These are phyloP conservation scores for Colletotrichum eremochloae DNA, from an alignment of 2,329 filamentous ascomycete species.

Conservation along the genomic window DNA sequence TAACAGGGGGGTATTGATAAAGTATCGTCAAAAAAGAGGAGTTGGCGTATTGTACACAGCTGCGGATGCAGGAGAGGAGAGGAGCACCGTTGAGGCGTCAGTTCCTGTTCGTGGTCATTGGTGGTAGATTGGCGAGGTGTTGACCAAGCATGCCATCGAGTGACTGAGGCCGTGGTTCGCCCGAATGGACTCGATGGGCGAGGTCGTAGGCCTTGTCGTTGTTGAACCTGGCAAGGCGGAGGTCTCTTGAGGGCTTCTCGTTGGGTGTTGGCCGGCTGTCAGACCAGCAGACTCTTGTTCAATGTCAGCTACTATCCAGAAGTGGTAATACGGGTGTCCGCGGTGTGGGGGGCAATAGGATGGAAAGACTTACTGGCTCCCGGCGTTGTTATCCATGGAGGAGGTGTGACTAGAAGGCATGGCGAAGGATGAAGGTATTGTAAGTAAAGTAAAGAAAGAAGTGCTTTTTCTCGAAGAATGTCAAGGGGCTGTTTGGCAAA, in stretches of 20 bases:
- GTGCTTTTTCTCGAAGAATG: too few relatives aligned
- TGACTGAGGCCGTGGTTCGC: not conserved
- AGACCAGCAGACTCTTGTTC: not conserved
- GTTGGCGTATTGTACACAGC: constrained; percentile 8
- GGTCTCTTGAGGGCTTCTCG: constrained; percentile 9
- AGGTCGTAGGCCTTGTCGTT: constrained; percentile 10
- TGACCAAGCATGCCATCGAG: constrained; percentile 1
- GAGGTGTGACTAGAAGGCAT: constrained; percentile 5
- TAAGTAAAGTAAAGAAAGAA: not conserved
- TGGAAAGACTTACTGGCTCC: not conserved
- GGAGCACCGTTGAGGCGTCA: not conserved
- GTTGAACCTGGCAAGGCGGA: constrained; percentile 5
- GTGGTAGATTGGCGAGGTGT: not conserved
- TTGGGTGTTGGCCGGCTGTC: not conserved
- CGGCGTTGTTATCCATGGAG: constrained; percentile 8
- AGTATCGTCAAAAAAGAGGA: not conserved
- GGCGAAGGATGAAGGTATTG: not conserved
- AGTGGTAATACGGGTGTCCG: too few relatives aligned
- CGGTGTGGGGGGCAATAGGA: not conserved
- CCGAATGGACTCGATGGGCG: not conserved
- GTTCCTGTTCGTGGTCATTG: not conserved
- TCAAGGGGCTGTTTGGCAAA: too few relatives aligned
- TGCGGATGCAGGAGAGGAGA: not conserved
- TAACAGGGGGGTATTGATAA: not conserved
- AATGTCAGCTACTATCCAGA: not conserved